phyloP scores from a whole-genome alignment of 2,329 filamentous ascomycete genomes.

The Penicillium sp. region DNA sequence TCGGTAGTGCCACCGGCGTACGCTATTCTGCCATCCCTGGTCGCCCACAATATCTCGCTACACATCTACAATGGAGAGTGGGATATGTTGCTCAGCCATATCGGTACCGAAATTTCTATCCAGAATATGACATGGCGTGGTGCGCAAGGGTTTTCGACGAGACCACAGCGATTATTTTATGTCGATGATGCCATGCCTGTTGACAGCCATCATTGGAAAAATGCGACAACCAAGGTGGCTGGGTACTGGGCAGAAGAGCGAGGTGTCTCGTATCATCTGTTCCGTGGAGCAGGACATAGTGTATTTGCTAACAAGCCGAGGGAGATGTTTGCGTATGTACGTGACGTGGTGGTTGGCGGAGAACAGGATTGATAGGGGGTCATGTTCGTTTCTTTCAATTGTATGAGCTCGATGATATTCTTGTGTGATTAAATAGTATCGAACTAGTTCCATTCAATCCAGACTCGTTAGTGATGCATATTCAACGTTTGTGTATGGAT shows the following conservation, averaged over 20 bases:
- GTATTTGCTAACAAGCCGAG: slow-evolving; percentile 37
- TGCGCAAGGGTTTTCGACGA: slow-evolving; percentile 39
- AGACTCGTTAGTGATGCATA: neutral
- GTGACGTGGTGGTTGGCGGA: slow-evolving; percentile 38
- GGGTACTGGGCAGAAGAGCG: slow-evolving; percentile 41
- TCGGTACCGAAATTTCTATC: slow-evolving; percentile 41
- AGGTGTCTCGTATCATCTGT: slow-evolving; percentile 43
- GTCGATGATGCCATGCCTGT: slow-evolving; percentile 30
- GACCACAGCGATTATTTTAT: slow-evolving; percentile 33
- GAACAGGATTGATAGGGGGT: slow-evolving; percentile 1
- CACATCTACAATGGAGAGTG: slow-evolving; percentile 45
- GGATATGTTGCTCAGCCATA: slow-evolving; percentile 45
- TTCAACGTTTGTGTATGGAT: no score
- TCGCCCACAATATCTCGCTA: slow-evolving; percentile 39
- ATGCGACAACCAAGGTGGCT: slow-evolving; percentile 18
- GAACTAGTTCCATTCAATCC: neutral
- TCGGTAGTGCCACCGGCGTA: slow-evolving; percentile 38
- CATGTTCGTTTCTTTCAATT: neutral
- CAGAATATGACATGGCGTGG: slow-evolving; percentile 50
- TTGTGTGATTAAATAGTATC: neutral
- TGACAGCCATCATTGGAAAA: neutral
- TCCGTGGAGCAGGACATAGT: slow-evolving; percentile 40
- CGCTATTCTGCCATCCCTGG: slow-evolving; percentile 36
- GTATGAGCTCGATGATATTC: neutral
- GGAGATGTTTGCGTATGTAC: slow-evolving; percentile 44